Evolutionary conservation across 345 rosid genomes (phyloP), one percentile per base, ranked within the genome.

Genomic region (Brassica juncea): DNA sequence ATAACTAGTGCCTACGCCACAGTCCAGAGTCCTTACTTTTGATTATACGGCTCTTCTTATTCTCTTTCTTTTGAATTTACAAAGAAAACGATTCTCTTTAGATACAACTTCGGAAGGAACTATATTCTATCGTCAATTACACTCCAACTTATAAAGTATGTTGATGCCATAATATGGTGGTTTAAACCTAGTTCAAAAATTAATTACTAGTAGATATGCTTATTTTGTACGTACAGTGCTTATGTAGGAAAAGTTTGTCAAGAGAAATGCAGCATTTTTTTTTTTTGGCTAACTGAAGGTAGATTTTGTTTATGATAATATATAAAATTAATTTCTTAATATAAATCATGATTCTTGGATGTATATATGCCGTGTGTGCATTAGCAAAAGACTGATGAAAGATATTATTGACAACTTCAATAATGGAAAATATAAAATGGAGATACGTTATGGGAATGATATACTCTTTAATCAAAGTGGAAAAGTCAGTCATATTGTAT

Each of bases 401-500:
- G 58, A 68, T 76, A 62, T 32, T 34, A 71, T 71, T 63, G 72
- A 34, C 47, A 64, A 61, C 32, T 9, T 32, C 35, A 16, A 30
- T 7, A 9, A 59, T 27, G 3, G 31, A 60, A 3, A 65, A 8
- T 34, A 4, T 4, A 14, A 39, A 61, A 59, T 4, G 44, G 15
- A 47, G 32, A 35, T 55, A 47, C 39, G 67, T 66, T 19, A 73
- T 59, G 70, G 37, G 76, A 69, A 15, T n/a, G 58, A 52, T 16
- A 54, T 16, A 59, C 28, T 10, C 64, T 79, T 63, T 44, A 32
- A 35, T 15, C 32, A 68, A 73, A 60, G 74, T 27, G 49, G 28
- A 62, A 80, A 73, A 79, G 74, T 72, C 67, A 79, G 74, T 72
- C 67, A 52, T 35, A 74, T 68, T 60, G 70, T 11, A 80, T 80